These are phyloP conservation scores for Plectranthus barbatus DNA, from an alignment of 257 asterid genomes.

Conservation along the genomic window DNA sequence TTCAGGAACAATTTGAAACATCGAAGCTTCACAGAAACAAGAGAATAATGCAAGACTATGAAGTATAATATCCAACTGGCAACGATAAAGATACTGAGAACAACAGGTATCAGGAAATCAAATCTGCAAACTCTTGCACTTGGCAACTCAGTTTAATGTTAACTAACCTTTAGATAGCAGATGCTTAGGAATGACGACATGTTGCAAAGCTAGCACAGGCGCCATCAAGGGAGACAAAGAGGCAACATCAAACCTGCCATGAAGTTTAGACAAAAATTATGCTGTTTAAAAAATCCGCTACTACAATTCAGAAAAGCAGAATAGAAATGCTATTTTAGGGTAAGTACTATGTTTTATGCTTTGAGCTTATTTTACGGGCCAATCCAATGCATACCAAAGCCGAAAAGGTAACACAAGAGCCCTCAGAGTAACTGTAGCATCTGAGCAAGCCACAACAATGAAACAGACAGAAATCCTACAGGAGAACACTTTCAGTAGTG, in stretches of 20 bases:
- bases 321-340: neutral
- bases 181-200: constrained; percentile 50
- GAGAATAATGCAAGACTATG: constrained; percentile 4
- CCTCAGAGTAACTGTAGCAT: constrained; percentile 80
- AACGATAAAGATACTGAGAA: neutral
- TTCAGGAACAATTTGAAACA: constrained; percentile 8
- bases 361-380: constrained; percentile 3
- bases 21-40: neutral
- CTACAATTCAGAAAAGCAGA: neutral
- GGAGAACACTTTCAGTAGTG: constrained; percentile 8
- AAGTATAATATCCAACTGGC: neutral
- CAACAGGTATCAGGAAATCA: neutral
- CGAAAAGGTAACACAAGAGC: constrained; percentile 82
- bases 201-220: constrained; percentile 82
- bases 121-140: neutral
- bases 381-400: constrained; percentile 48
- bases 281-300: neutral
- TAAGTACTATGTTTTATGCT: neutral
- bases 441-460: constrained; percentile 82
- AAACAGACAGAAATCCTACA: constrained; percentile 78
- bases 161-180: constrained; percentile 48
- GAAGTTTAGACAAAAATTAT: constrained; percentile 6
- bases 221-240: constrained; percentile 46
- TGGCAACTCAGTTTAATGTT: neutral
- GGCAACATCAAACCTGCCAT: constrained; percentile 90